phyloP scores from a whole-genome alignment of 768 basidiomycete species.

The Flagelloscypha sp. region DNA sequence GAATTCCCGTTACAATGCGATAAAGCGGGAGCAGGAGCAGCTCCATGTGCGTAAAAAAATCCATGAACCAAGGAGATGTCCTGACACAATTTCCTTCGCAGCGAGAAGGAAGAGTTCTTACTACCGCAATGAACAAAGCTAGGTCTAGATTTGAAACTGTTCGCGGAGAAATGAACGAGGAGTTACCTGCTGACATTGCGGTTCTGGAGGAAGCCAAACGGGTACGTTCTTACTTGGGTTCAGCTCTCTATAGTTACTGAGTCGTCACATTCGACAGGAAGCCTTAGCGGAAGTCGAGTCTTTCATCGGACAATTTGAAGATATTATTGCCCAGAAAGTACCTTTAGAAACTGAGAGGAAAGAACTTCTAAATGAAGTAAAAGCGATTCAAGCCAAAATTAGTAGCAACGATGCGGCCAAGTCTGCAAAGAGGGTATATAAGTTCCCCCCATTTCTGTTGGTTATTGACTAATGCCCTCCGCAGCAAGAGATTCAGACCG shows the following conservation, averaged over 20 bases:
- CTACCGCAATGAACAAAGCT: constrained; percentile 18
- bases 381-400: constrained; percentile 42
- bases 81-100: constrained; percentile 11
- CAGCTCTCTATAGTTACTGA: background rate
- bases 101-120: constrained; percentile 21
- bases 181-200: constrained; percentile 55
- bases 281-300: constrained; percentile 43
- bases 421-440: too few relatives aligned
- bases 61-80: too few relatives aligned
- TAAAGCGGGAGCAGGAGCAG: too few relatives aligned
- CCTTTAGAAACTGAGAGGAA: constrained; percentile 38
- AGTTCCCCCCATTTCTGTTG: too few relatives aligned
- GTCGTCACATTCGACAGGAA: constrained; percentile 40
- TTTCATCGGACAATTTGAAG: constrained; percentile 40
- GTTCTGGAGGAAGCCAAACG: constrained; percentile 46
- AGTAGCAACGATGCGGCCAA: too few relatives aligned
- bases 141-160: constrained; percentile 31
- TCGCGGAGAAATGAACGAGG: constrained; percentile 59
- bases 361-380: constrained; percentile 33
- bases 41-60: too few relatives aligned
- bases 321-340: constrained; percentile 35
- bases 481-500: constrained; percentile 43
- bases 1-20: too few relatives aligned
- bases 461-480: too few relatives aligned
- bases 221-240: constrained; percentile 25